phyloP scores from a whole-genome alignment of 257 asterid species.

The Salvia rosmarinus region DNA sequence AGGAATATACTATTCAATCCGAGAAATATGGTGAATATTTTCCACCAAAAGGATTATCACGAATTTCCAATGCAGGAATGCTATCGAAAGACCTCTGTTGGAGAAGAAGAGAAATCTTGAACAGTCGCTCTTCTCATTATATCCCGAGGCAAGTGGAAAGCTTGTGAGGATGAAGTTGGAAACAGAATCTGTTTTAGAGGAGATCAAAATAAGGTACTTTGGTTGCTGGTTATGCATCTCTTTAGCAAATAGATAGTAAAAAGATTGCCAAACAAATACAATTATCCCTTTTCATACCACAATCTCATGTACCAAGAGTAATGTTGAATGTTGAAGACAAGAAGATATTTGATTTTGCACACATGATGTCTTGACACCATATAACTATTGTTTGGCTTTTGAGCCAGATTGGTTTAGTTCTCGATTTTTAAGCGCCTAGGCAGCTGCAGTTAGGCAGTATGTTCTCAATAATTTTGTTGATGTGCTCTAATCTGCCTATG shows the following conservation, averaged over 20 bases:
- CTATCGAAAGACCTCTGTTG: constrained; percentile 43
- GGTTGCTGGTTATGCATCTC: constrained; percentile 28
- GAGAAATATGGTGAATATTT: background rate
- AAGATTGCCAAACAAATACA: constrained; percentile 4
- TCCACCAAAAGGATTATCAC: no score
- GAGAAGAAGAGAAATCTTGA: constrained; percentile 53
- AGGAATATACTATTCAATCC: constrained; percentile 3
- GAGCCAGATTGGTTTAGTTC: background rate
- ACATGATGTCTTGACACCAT: background rate
- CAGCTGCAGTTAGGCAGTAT: background rate
- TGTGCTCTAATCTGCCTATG: background rate
- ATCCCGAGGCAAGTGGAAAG: constrained; percentile 56
- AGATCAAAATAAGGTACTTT: constrained; percentile 58
- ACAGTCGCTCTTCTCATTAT: constrained; percentile 41
- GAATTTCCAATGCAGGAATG: no score
- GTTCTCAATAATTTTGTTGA: background rate
- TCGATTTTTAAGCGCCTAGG: background rate
- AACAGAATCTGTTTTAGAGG: constrained; percentile 46
- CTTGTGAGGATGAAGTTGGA: constrained; percentile 47
- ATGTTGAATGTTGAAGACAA: constrained; percentile 13
- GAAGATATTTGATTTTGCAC: constrained; percentile 6
- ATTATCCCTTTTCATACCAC: constrained; percentile 2
- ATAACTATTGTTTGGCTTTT: background rate
- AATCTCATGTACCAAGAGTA: constrained; percentile 1
- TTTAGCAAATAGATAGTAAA: constrained; percentile 15